Evolutionary conservation across 2,329 filamentous ascomycete genomes (phyloP).

Genomic region (Colletotrichum kahawae): DNA sequence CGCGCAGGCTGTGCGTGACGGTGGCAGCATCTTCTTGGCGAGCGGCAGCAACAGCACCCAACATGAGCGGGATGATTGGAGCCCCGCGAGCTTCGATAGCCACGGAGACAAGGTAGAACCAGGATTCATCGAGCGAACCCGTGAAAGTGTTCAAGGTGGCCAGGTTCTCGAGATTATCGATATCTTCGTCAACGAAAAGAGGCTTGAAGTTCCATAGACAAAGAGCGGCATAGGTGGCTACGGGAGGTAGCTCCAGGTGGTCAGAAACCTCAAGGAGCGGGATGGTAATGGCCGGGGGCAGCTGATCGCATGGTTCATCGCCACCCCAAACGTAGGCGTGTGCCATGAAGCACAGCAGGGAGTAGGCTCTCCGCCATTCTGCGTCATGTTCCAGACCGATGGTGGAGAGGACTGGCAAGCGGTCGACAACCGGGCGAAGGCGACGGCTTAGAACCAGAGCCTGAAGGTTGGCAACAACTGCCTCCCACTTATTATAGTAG

Average conservation of each 20-base stretch:
- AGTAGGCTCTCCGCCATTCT: conserved; percentile 95
- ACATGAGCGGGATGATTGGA: conserved; percentile 86
- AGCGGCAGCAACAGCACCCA: conserved; percentile 83
- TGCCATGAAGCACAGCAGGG: conserved; percentile 86
- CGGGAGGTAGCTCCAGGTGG: conserved; percentile 84
- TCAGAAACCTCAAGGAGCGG: conserved; percentile 80
- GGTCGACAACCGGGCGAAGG: conserved; percentile 79
- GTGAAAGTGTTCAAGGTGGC: conserved; percentile 90
- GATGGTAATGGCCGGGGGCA: conserved; percentile 83
- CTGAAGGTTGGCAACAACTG: conserved; percentile 84
- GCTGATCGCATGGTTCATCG: conserved; percentile 76
- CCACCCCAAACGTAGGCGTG: conserved; percentile 98
- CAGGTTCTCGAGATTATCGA: conserved; percentile 86
- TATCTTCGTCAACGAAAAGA: conserved; percentile 80
- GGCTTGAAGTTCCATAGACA: conserved; percentile 98
- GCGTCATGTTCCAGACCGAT: conserved; percentile 79
- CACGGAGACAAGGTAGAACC: conserved; percentile 96
- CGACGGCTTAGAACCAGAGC: conserved; percentile 84
- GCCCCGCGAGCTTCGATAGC: conserved; percentile 94
- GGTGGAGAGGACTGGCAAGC: conserved; percentile 83
- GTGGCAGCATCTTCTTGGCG: conserved; percentile 70
- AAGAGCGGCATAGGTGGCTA: conserved; percentile 91
- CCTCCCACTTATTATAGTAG: conserved; percentile 97
- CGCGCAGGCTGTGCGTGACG: conserved; percentile 78
- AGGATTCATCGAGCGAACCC: conserved; percentile 93